Base-by-base conservation (phyloP, 805 yeast species). In the Yamadazyma endophytica region DNA sequence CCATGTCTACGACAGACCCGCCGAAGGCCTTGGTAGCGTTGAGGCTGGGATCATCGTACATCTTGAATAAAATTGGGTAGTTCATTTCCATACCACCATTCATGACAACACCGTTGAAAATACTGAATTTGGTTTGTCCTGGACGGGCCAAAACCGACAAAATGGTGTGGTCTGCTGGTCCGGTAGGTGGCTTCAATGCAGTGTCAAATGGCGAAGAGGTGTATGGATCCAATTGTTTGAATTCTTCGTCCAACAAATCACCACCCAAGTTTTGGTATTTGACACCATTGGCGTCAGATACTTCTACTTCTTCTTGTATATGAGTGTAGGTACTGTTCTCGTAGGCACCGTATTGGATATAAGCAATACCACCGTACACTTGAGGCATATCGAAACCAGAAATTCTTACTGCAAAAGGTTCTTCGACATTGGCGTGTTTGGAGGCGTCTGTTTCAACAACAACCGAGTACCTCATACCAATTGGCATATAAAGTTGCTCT, bases 311-410 rank as follows among this genome's bases (percentile, higher is more conserved):
- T 21, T 33, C 27, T 21, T 24, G 30, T 14, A 27, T 17, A 9
- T 23, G 34, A 17, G 16, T 16, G 12, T 29, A 26, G 11, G 23
- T 21, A 9, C 19, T 19, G 22, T 13, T 28, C 13, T 11, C n/a
- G 31, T 15, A 36, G 13, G 13, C 13, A 1, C 56, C 59, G 26
- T 56, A 55, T 13, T 36, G 32, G 20, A 57, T 39, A 13, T 50
- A 37, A 0, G 55, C 54, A 4, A 49, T 7, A 2, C 56, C 64
- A 23, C 56, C 58, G 9, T 48, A 40, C 20, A 42, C 35, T 33
- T 59, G 65, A 2, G 57, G 57, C 26, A 51, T 43, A 17, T 47
- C 47, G 6, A 45, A 37, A 24, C 54, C 57, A 19, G 57, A 49
- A 41, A 54, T 45, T 19, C 64, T 39, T 14, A 58, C 50, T 13